Base-by-base conservation (phyloP, 1,139 yeast species). In the Kurtzmaniella quercitrusa region DNA sequence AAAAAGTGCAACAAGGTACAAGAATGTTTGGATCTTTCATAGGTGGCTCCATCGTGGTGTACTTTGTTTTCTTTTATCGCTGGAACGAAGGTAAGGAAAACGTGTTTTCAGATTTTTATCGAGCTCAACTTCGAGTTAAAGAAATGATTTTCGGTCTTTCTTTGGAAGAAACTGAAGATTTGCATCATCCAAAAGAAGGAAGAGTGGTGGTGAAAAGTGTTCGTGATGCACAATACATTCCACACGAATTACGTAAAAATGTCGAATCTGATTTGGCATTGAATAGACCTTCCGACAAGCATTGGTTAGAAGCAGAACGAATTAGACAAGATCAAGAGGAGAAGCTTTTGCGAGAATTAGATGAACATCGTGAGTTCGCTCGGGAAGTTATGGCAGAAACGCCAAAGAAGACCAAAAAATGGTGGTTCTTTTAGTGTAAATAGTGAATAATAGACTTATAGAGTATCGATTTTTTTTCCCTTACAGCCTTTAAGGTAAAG, bases 71-170 rank as follows among this genome's bases (percentile, higher is more conserved):
- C 56, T 82, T 86, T 62, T 78, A 83, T 58, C 69, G 91, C 44
- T 87, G 95, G 95, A 86, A 88, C 56, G 94, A 87, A 45, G 91
- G 91, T 7, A 76, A 79, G 51, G 94, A 87, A 49, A 83, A 86
- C 53, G 80, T 85, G 3, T 82, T 87, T 61, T 74, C 87, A 11
- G 80, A 76, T 40, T 80, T 86, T 42, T 81, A 86, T 58, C 61
- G 93, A 42, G 63, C 71, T 33, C 80, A 88, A 49, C 70, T 87
- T 40, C 61, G 73, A 33, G 44, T 76, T 40, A 78, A 85, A 53
- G 83, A 82, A 48, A 52, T 60, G 44, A 42, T 82, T 5, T 53
- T 76, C 33, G 84, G 84, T 1, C 65, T 87, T 46, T 63, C 74
- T 3, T 80, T 75, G 19, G 74, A 73, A 47, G 91, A 87, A 53